Base-by-base conservation (phyloP, 2,329 filamentous ascomycete genomes). In the Fusarium hainanense region DNA sequence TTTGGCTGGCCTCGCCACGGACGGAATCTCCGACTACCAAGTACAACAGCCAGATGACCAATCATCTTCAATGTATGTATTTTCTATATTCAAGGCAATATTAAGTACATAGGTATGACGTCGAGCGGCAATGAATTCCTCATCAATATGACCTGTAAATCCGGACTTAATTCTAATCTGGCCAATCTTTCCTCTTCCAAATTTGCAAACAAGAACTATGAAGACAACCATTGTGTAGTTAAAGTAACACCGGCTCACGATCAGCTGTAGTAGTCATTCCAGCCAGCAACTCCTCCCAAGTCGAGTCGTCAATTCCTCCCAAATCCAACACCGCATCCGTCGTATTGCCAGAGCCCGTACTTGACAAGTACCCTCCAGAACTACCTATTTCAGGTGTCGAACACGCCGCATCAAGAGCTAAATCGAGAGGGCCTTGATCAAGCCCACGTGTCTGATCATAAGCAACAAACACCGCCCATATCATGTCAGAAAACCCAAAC, bases 251-350 rank as follows among this genome's bases (percentile, higher is more conserved):
- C 10, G 32, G 23, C 7, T 51, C 48, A 9, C 23, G 21, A 3
- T 58, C 51, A 2, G 9, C 3, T 7, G 14, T 14, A 7, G 41
- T 23, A 18, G 49, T 23, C 2, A 63, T 49, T 4, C 43, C 58
- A 20, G 28, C 58, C 2, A 63, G 11, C 13, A 63, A 32, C n/a
- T 63, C 58, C 18, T 49, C 60, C 60, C 60, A 63, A 14, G 58
- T 40, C 11, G 51, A 51, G 28, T 56, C 60, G 6, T 63, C 42
- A 4, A 63, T 20, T 9, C 25, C 20, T 11, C 34, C 58, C 41
- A 63, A 43, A 21, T 63, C 49, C 4, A 63, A 23, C 1, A 44
- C 7, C 2, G 34, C 7, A 16, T 48, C 49, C 3, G 18, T 20
- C 4, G 28, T 16, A 5, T n/a, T 41, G 9, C 34, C 60, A n/a